Conservation (phyloP, 2,329 filamentous ascomycete species). For the Erysiphe neolycopersici region DNA sequence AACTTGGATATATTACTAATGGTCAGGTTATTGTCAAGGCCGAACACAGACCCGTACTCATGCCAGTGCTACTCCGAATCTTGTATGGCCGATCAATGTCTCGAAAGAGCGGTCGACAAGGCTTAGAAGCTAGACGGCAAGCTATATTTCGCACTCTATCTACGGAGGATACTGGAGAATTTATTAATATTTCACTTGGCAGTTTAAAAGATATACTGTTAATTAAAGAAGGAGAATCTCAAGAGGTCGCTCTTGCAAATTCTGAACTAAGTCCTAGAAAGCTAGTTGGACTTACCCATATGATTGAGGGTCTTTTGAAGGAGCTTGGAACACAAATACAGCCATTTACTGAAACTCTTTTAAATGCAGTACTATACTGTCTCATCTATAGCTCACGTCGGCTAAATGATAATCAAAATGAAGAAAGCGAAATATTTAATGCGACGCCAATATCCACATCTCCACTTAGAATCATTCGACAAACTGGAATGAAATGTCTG, state of each 20-base stretch:
- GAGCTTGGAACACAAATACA: conserved; percentile 52
- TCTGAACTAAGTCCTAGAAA: conserved; percentile 43
- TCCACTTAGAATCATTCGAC: conserved; percentile 37
- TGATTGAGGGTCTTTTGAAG: conserved; percentile 66
- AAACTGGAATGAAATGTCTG: conserved; percentile 58
- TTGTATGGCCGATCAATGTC: conserved; percentile 77
- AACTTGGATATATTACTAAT: conserved; percentile 70
- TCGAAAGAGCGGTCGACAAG: conserved; percentile 55
- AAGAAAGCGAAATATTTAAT: conserved; percentile 14
- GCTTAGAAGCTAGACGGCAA: conserved; percentile 56
- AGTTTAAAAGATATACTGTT: conserved; percentile 34
- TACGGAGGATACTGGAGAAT: conserved; percentile 47
- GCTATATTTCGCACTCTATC: conserved; percentile 56
- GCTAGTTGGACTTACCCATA: conserved; percentile 75
- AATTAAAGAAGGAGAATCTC: conserved; percentile 16
- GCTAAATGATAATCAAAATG: conserved; percentile 17
- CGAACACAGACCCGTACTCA: conserved; percentile 44
- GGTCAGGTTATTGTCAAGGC: conserved; percentile 45
- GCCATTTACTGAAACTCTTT: conserved; percentile 38
- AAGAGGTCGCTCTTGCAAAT: conserved; percentile 22
- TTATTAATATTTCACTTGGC: conserved; percentile 60
- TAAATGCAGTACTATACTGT: conserved; percentile 61
- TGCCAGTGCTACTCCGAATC: conserved; percentile 66
- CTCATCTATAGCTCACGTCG: conserved; percentile 41
- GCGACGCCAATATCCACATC: conserved; percentile 19